Evolutionary conservation across 805 yeast genomes (phyloP).

Genomic region (Vanderwaltozyma polyspora): DNA sequence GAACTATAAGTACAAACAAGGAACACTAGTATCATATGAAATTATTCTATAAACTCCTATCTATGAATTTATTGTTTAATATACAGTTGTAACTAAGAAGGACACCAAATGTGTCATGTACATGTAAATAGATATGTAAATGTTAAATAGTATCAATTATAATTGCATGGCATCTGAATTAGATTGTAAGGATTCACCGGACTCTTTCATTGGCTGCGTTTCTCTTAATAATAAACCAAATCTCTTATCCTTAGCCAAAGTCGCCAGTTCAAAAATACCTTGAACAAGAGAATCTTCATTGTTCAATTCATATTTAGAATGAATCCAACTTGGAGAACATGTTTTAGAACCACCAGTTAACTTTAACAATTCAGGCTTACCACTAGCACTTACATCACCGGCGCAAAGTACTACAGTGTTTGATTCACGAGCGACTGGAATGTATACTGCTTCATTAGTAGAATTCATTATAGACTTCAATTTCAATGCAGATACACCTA

Average conservation of each 20-base stretch:
- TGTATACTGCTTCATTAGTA: slow-evolving; percentile 32
- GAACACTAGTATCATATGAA: no score
- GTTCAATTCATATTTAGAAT: slow-evolving; percentile 57
- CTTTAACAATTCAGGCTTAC: slow-evolving; percentile 51
- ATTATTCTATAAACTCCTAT: no score
- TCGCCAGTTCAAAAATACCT: slow-evolving; percentile 44
- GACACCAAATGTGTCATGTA: background rate
- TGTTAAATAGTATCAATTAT: background rate
- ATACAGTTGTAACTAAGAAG: no score
- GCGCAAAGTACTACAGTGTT: slow-evolving; percentile 58
- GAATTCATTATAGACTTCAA: slow-evolving; percentile 49
- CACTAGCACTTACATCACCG: slow-evolving; percentile 29
- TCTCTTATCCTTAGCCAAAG: slow-evolving; percentile 53
- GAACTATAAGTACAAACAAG: no score
- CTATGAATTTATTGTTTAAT: no score
- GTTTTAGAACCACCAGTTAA: slow-evolving; percentile 69
- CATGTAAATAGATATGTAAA: background rate
- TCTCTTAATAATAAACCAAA: slow-evolving; percentile 60
- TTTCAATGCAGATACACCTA: slow-evolving; percentile 60
- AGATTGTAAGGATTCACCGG: no score
- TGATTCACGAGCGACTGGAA: slow-evolving; percentile 67
- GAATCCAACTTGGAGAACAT: slow-evolving; percentile 77
- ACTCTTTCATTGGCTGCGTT: slow-evolving; percentile 42
- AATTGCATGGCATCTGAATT: slow-evolving; percentile 11
- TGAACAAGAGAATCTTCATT: slow-evolving; percentile 33